Evolutionary conservation across 2,329 filamentous ascomycete genomes (phyloP).

Genomic region (Fusarium zealandicum): DNA sequence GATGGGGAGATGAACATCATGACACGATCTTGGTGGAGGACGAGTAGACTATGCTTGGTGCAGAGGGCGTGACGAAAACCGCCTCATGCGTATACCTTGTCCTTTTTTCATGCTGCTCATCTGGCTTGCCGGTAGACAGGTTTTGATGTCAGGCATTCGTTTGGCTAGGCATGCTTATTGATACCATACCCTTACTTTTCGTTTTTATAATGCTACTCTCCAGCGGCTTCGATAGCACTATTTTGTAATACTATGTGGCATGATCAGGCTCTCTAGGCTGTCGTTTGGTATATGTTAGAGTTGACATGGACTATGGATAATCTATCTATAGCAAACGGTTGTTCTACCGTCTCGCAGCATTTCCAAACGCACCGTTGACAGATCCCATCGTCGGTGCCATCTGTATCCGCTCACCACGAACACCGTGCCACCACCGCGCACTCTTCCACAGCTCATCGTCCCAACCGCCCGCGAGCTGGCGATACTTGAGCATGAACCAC

Average conservation of each 20-base stretch:
- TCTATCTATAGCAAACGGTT: neutral
- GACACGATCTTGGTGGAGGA: conserved; percentile 24
- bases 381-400: conserved; percentile 3
- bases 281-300: neutral
- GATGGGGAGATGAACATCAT: conserved; percentile 24
- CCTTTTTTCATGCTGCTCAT: conserved; percentile 23
- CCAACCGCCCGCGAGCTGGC: conserved; percentile 45
- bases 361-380: neutral
- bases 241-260: conserved; percentile 36
- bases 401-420: conserved; percentile 37
- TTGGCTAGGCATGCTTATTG: conserved; percentile 45
- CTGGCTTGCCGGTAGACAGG: conserved; percentile 23
- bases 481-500: conserved; percentile 55
- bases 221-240: conserved; percentile 21
- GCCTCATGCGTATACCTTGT: conserved; percentile 31
- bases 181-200: conserved; percentile 45
- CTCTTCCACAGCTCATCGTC: conserved; percentile 49
- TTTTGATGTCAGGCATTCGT: conserved; percentile 36
- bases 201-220: conserved; percentile 27
- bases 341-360: neutral
- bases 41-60: conserved; percentile 32
- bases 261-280: conserved; percentile 9
- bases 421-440: conserved; percentile 43
- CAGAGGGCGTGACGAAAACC: conserved; percentile 41
- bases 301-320: neutral